These are phyloP conservation scores for Colletotrichum graminicola DNA, from an alignment of 2,329 filamentous ascomycete species.

Conservation along the genomic window DNA sequence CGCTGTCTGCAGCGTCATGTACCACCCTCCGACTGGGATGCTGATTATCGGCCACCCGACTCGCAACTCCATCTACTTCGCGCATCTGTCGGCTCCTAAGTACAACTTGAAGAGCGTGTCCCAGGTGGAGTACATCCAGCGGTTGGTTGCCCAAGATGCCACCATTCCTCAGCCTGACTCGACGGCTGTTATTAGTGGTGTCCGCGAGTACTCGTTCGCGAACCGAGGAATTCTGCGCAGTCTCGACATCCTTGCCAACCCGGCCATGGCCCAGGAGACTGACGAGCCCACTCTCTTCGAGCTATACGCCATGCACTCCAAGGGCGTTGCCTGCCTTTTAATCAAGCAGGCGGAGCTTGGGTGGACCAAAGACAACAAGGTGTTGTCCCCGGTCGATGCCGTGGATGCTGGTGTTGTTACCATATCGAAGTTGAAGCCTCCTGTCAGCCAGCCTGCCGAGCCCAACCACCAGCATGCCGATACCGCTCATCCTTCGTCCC, in stretches of 20 bases:
- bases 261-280: constrained; percentile 71
- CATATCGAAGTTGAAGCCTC: constrained; percentile 76
- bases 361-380: constrained; percentile 92
- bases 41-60: constrained; percentile 96
- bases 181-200: constrained; percentile 96
- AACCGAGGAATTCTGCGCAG: constrained; percentile 90
- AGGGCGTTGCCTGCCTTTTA: constrained; percentile 90
- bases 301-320: constrained; percentile 97
- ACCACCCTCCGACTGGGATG: constrained; percentile 92
- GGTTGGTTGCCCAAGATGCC: constrained; percentile 78
- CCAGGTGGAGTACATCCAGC: constrained; percentile 89
- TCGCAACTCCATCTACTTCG: constrained; percentile 96
- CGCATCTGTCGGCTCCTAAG: constrained; percentile 93
- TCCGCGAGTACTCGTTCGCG: constrained; percentile 93
- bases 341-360: constrained; percentile 92
- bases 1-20: constrained; percentile 96
- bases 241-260: constrained; percentile 84
- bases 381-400: constrained; percentile 82
- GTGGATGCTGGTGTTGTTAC: constrained; percentile 79
- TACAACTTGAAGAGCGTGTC: constrained; percentile 87
- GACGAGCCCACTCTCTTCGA: constrained; percentile 88
- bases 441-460: constrained; percentile 60
- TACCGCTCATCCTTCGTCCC: constrained; percentile 47
- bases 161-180: constrained; percentile 87
- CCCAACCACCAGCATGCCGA: constrained; percentile 55